Evolutionary conservation across 352 stramenopile species (phyloP).

Genomic region (Pythium chondricola): DNA sequence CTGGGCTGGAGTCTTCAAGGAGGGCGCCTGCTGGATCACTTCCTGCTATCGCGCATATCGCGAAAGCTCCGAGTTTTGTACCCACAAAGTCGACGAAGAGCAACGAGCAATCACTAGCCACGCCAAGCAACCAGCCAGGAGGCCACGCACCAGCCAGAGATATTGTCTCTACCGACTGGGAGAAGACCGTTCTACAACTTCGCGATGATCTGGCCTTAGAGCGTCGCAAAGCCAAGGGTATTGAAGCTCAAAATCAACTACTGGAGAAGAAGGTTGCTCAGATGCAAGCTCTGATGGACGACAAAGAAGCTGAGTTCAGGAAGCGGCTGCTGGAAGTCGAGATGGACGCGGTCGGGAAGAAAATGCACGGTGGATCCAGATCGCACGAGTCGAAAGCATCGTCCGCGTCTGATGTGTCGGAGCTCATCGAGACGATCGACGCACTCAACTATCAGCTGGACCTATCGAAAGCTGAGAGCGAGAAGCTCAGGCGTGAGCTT

Average conservation of each 20-base stretch:
- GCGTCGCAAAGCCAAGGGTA: conserved; percentile 14
- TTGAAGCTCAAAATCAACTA: conserved; percentile 27
- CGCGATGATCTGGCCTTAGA: conserved; percentile 17
- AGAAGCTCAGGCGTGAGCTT: conserved; percentile 32
- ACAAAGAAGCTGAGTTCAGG: conserved; percentile 52
- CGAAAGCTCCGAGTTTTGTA: too few relatives aligned
- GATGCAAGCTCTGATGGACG: conserved; percentile 30
- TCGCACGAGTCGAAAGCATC: neutral
- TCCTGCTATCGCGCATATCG: neutral
- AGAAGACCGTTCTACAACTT: conserved; percentile 20
- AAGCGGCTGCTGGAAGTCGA: conserved; percentile 52
- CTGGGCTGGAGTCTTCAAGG: neutral
- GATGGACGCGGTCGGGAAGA: conserved; percentile 16
- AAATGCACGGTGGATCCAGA: neutral
- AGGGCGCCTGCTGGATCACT: too few relatives aligned
- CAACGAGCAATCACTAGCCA: conserved; percentile 8
- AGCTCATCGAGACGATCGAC: conserved; percentile 73
- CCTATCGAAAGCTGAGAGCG: conserved; percentile 29
- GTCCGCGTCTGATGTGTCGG: conserved; percentile 33
- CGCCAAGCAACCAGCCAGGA: neutral
- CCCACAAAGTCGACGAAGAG: neutral
- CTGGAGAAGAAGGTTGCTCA: conserved; percentile 43
- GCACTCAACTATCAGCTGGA: conserved; percentile 55
- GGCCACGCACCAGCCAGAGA: neutral
- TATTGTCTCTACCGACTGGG: neutral